phyloP scores from a whole-genome alignment of 192 early-diverging fungal species.

The Fimicolochytrium jonesii region DNA sequence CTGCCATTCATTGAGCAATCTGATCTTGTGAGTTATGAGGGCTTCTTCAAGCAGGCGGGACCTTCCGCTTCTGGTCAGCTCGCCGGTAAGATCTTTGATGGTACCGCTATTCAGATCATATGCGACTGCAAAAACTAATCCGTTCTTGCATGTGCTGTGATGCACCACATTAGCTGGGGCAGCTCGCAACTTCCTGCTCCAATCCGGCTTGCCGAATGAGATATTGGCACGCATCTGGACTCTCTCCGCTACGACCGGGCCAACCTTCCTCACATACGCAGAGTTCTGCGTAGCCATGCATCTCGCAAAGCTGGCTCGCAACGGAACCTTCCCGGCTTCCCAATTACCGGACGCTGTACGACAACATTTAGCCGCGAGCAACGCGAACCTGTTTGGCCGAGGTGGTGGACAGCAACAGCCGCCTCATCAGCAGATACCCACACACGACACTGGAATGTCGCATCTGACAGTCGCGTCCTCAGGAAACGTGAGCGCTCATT shows the following conservation, averaged over 20 bases:
- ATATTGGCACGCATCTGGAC: constrained; percentile 33
- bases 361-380: constrained; percentile 32
- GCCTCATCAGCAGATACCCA: too few species aligned
- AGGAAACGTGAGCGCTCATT: too few species aligned
- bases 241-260: constrained; percentile 30
- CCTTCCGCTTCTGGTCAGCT: constrained; percentile 24
- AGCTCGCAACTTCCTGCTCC: constrained; percentile 23
- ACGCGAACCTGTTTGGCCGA: constrained; percentile 3
- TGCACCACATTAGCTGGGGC: constrained; percentile 6
- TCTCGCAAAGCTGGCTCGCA: constrained; percentile 33
- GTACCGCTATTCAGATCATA: too few species aligned
- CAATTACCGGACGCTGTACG: constrained; percentile 37
- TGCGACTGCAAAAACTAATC: neutral
- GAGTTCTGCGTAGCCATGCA: constrained; percentile 50
- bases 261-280: constrained; percentile 38
- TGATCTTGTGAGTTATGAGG: constrained; percentile 32
- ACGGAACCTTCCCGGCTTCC: constrained; percentile 34
- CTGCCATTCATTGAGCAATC: constrained; percentile 36
- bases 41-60: constrained; percentile 28
- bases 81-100: constrained; percentile 29
- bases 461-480: too few species aligned
- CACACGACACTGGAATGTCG: too few species aligned
- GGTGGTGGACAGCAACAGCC: neutral
- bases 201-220: constrained; percentile 25
- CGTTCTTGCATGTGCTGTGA: neutral